Conservation (phyloP, 306 rosid species). For the Quercus suber region DNA sequence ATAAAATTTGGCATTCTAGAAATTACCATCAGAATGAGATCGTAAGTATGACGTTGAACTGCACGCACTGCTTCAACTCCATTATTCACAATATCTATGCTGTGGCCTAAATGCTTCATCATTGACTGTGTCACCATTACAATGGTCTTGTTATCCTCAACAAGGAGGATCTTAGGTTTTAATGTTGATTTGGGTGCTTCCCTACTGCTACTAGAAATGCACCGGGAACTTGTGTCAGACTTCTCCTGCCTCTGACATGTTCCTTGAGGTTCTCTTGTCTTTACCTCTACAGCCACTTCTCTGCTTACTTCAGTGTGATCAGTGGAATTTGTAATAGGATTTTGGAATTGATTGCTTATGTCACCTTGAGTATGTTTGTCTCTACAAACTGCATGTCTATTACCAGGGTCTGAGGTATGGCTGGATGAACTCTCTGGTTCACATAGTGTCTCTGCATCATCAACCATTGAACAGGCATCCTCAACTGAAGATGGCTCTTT, state of each 20-base stretch:
- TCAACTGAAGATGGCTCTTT: conserved; percentile 38
- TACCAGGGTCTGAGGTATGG: conserved; percentile 23
- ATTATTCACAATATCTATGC: conserved; percentile 74
- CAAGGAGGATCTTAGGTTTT: conserved; percentile 80
- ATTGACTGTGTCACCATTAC: conserved; percentile 87
- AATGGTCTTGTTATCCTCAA: conserved; percentile 89
- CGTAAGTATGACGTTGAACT: conserved; percentile 54
- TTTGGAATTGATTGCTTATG: conserved; percentile 24
- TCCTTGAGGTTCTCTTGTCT: conserved; percentile 27
- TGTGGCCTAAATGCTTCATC: conserved; percentile 89
- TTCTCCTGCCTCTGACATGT: conserved; percentile 40
- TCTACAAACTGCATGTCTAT: conserved; percentile 22
- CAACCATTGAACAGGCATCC: conserved; percentile 38
- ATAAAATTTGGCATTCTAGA: background rate
- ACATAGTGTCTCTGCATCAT: conserved; percentile 27
- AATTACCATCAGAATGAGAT: conserved; percentile 80
- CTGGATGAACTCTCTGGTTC: conserved; percentile 44
- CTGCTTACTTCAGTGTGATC: conserved; percentile 20
- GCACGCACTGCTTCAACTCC: conserved; percentile 86
- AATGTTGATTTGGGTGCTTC: conserved; percentile 32
- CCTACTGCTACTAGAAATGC: conserved; percentile 23
- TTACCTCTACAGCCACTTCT: conserved; percentile 29
- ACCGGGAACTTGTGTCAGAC: conserved; percentile 26
- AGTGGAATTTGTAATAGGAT: conserved; percentile 34
- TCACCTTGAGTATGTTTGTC: conserved; percentile 26